phyloP scores from a whole-genome alignment of 2,329 filamentous ascomycete genomes.

The Nothophaeocryptopus gaeumannii region DNA sequence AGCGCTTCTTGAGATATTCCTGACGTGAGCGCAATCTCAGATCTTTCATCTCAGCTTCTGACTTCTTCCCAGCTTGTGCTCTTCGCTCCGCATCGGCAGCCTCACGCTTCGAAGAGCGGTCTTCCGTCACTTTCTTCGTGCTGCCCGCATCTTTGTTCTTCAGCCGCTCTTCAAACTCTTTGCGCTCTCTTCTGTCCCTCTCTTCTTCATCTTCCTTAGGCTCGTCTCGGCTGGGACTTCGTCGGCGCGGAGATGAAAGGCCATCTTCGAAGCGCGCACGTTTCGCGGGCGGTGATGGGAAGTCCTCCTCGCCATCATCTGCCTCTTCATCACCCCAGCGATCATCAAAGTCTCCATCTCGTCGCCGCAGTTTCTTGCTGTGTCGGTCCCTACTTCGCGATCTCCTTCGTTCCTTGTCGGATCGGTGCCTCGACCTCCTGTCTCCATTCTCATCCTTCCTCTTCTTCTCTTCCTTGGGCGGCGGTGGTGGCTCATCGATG shows the following conservation, averaged over 20 bases:
- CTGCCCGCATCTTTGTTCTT: conserved; percentile 68
- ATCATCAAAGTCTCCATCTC: conserved; percentile 65
- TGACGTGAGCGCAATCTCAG: conserved; percentile 81
- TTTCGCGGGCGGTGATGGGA: conserved; percentile 68
- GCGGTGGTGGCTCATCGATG: conserved; percentile 40
- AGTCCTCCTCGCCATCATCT: conserved; percentile 54
- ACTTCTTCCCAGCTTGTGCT: conserved; percentile 61
- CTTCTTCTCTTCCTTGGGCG: conserved; percentile 22
- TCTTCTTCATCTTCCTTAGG: conserved; percentile 40
- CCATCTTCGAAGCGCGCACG: conserved; percentile 65
- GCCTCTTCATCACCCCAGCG: conserved; percentile 77
- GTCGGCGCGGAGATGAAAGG: conserved; percentile 31
- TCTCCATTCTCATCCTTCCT: conserved; percentile 25
- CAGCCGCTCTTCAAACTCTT: conserved; percentile 75
- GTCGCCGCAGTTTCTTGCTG: conserved; percentile 52
- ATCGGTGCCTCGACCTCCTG: conserved; percentile 38
- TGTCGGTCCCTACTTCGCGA: conserved; percentile 39
- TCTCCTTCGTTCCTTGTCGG: conserved; percentile 38
- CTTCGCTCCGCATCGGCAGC: conserved; percentile 56
- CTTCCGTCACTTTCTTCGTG: conserved; percentile 66
- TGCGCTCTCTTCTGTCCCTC: conserved; percentile 70
- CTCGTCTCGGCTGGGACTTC: conserved; percentile 21
- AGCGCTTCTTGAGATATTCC: conserved; percentile 89
- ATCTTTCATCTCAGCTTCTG: conserved; percentile 72
- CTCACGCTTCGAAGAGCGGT: conserved; percentile 46